A percentile compares a stretch with the other conserved stretches of the same genome.
Conservation (phyloP, 441 rosid species). For the Erodium chrysanthum region DNA sequence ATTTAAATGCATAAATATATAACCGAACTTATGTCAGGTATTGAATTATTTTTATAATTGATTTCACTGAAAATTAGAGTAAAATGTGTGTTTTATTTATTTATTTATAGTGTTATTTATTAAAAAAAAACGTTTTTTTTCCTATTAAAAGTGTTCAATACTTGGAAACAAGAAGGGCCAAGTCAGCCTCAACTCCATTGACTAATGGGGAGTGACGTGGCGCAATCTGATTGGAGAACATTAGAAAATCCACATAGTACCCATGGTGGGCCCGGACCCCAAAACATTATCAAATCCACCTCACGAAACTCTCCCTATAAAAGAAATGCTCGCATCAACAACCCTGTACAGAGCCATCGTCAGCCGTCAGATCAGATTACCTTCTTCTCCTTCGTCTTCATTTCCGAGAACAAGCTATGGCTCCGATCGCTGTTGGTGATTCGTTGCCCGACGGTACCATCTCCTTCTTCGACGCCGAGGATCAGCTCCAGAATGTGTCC, state of each 20-base stretch:
- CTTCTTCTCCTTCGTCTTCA: neutral
- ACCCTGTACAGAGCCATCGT: neutral
- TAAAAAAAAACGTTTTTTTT: too few species aligned
- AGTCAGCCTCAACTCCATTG: slow-evolving; percentile 20
- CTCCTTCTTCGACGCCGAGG: slow-evolving; percentile 66
- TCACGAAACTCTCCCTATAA: neutral
- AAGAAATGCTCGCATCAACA: neutral
- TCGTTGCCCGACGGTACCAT: slow-evolving; percentile 69
- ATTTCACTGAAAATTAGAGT: too few species aligned
- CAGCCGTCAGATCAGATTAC: neutral
- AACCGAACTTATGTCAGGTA: too few species aligned
- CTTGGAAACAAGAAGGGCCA: too few species aligned
- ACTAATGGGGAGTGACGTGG: slow-evolving; percentile 9
- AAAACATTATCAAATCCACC: slow-evolving; percentile 10
- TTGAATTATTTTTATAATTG: too few species aligned
- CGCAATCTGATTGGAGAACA: neutral
- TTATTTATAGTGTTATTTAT: too few species aligned
- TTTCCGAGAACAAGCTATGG: slow-evolving; percentile 32
- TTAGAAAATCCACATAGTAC: neutral
- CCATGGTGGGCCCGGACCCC: slow-evolving; percentile 13
- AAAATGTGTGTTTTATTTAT: too few species aligned
- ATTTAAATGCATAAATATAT: too few species aligned
- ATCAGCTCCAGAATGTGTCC: slow-evolving; percentile 61
- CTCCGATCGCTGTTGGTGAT: slow-evolving; percentile 67
- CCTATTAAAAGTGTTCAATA: too few species aligned